Base-by-base conservation (phyloP, 202 grass and related monocot species). In the Zoysia matrella region DNA sequence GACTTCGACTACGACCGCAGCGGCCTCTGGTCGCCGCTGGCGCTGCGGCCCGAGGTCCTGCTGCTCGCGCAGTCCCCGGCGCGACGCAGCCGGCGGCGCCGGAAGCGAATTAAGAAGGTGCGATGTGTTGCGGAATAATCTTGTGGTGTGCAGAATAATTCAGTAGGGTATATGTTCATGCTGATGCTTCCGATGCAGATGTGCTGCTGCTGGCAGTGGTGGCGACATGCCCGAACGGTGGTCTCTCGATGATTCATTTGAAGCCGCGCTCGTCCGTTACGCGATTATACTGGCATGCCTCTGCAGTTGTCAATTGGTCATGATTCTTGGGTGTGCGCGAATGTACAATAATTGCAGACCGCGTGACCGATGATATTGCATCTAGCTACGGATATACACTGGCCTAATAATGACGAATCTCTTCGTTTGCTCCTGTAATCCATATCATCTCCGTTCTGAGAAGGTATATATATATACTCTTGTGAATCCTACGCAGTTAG, bases 11-110 rank as follows among this genome's bases (percentile, higher is more conserved):
- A 30, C 22, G 22, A 30, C 22, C 22, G 22, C 22, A 30, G 22
- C 22, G 22, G 22, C 22, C 22, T 30, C 22, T 30, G 22, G 22
- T 30, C 22, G 22, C 91, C 94, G 47, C 94, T 81, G 53, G 81
- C 92, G 71, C 87, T 87, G 39, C 88, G 85, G 4, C 80, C 77
- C 7, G 87, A 88, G 78, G 60, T 82, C 58, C 76, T 91, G 40
- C 74, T 90, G 48, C 74, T 79, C 14, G 73, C 78, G 73, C 83
- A 86, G 9, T 13, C 82, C 14, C 12, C 77, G 13, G 4, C 36
- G 10, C 30, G 68, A 3, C 80, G 80, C 16, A 41, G 72, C 42
- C 78, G 44, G 4, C 77, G 83, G 47, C 79, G 80, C 14, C 69
- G 83, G 69, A 86, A 82, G 79, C 41, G 83, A 49, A 79, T 64